Evolutionary conservation across 805 yeast genomes (phyloP).

Genomic region (Wickerhamiella galacta): DNA sequence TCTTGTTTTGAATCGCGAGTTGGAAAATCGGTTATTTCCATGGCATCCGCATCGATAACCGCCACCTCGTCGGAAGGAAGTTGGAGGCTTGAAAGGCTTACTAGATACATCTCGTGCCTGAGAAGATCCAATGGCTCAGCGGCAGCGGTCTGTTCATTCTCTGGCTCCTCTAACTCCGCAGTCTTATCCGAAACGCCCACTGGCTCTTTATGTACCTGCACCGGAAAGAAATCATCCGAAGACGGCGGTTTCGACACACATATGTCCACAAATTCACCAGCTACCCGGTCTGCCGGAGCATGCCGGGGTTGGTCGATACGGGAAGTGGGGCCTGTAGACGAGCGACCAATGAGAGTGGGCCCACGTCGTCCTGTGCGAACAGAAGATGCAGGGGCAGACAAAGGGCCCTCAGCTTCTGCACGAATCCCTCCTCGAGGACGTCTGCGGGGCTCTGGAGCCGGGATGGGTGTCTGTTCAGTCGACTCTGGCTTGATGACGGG

Average conservation of each 20-base stretch:
- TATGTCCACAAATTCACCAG: too few species aligned
- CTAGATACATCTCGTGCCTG: constrained; percentile 16
- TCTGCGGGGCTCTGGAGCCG: constrained; percentile 9
- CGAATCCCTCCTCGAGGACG: constrained; percentile 9
- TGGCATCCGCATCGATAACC: constrained; percentile 5
- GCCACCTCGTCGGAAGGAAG: constrained; percentile 4
- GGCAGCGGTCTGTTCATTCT: not conserved
- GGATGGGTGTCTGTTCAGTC: constrained; percentile 16
- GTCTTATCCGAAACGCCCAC: too few species aligned
- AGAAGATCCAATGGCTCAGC: not conserved
- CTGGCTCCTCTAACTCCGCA: too few species aligned
- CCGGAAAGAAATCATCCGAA: too few species aligned
- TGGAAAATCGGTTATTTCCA: constrained; percentile 4
- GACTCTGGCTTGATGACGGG: constrained; percentile 30
- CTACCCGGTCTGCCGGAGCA: too few species aligned
- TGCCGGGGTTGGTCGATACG: too few species aligned
- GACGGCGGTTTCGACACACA: too few species aligned
- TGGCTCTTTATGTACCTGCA: too few species aligned
- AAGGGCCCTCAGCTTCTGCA: constrained; percentile 22
- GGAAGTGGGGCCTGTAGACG: too few species aligned
- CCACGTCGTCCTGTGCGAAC: too few species aligned
- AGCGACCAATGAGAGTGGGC: too few species aligned
- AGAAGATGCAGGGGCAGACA: constrained; percentile 21
- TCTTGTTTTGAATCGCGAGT: constrained; percentile 22
- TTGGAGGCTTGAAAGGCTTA: constrained; percentile 10